These are phyloP conservation scores for Pythium grandisporangium DNA, from an alignment of 352 stramenopile species.

Conservation along the genomic window DNA sequence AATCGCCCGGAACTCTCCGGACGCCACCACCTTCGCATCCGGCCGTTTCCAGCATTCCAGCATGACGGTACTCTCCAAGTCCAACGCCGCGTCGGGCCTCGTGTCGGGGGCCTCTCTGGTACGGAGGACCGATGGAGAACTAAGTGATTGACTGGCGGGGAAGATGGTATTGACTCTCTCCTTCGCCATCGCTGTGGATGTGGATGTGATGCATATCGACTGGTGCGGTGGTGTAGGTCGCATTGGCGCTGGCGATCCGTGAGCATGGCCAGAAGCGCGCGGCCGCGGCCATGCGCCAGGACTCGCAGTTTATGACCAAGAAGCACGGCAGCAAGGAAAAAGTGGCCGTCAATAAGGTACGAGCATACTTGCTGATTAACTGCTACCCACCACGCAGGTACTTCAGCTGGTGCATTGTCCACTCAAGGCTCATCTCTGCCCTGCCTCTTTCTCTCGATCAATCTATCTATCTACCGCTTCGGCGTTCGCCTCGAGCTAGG, in stretches of 20 bases:
- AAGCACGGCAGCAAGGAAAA: conserved; percentile 58
- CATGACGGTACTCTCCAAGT: conserved; percentile 64
- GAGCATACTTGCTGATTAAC: not conserved
- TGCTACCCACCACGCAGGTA: not conserved
- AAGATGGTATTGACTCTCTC: not conserved
- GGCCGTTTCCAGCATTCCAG: too few species aligned
- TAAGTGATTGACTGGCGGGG: not conserved
- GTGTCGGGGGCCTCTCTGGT: conserved; percentile 35
- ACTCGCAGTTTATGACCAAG: conserved; percentile 74
- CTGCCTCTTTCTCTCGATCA: too few species aligned
- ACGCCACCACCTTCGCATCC: too few species aligned
- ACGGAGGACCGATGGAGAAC: conserved; percentile 1
- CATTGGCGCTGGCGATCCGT: conserved; percentile 53
- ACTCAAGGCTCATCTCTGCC: not conserved
- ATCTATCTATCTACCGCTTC: too few species aligned
- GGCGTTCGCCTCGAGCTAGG: conserved; percentile 2
- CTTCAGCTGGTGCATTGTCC: not conserved
- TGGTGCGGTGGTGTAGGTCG: conserved; percentile 22
- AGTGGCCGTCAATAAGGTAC: conserved; percentile 55
- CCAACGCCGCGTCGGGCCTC: conserved; percentile 25
- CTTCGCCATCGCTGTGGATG: not conserved
- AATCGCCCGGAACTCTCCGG: too few species aligned
- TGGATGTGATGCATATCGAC: too few species aligned
- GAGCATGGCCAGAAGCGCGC: conserved; percentile 47
- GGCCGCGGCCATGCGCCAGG: conserved; percentile 27